phyloP scores from a whole-genome alignment of 176 grass and related monocot genomes.

The Oryza meridionalis region DNA sequence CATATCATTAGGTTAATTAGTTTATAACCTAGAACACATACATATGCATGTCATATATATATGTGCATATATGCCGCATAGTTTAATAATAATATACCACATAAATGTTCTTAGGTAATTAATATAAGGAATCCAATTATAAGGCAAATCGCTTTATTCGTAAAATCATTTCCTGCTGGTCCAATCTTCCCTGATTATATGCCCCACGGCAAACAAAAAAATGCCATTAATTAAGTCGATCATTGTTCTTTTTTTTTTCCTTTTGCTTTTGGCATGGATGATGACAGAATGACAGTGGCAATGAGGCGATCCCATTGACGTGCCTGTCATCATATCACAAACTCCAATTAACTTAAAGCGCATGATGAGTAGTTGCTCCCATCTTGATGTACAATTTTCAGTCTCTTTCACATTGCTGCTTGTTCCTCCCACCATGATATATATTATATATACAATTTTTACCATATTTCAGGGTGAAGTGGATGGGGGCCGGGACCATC shows the following conservation, averaged over 20 bases:
- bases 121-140: background rate
- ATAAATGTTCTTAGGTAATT: background rate
- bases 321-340: conserved; percentile 8
- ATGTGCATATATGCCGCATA: background rate
- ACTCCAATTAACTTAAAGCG: conserved; percentile 25
- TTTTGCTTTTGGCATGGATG: conserved; percentile 10
- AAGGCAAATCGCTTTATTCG: background rate
- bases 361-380: background rate
- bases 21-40: background rate
- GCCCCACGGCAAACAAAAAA: conserved; percentile 19
- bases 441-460: background rate
- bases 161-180: background rate
- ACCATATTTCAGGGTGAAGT: background rate
- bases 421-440: background rate
- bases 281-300: conserved; percentile 19
- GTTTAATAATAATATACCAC: background rate
- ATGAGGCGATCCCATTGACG: conserved; percentile 17
- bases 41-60: background rate
- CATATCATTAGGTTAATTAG: background rate
- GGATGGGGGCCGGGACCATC: background rate
- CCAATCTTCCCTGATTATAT: background rate
- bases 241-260: conserved; percentile 16
- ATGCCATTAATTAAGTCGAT: conserved; percentile 7
- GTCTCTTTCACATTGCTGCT: conserved; percentile 7
- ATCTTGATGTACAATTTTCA: conserved; percentile 2